A percentile compares a stretch with the other conserved stretches of the same genome.
Conservation (phyloP, 352 stramenopile genomes). For the Pythium chondricola region DNA sequence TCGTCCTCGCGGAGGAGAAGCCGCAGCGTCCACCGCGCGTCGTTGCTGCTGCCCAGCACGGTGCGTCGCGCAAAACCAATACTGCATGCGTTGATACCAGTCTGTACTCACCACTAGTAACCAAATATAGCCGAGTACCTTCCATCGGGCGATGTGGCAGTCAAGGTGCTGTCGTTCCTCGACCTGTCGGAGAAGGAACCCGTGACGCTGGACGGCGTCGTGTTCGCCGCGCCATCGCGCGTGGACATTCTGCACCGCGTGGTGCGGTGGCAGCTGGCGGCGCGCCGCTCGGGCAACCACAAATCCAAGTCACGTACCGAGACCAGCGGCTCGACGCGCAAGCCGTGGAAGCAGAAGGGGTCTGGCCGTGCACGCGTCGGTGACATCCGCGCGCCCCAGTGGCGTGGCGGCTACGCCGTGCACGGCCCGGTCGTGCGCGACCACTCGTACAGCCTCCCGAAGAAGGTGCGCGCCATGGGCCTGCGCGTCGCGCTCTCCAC, state of each 20-base stretch:
- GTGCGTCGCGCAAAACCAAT: slow-evolving; percentile 10
- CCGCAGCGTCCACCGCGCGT: slow-evolving; percentile 55
- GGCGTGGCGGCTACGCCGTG: slow-evolving; percentile 79
- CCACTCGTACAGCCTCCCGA: slow-evolving; percentile 83
- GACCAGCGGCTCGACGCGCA: slow-evolving; percentile 82
- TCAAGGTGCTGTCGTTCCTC: slow-evolving; percentile 61
- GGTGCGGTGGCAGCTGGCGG: slow-evolving; percentile 83
- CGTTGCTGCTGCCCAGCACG: slow-evolving; percentile 48
- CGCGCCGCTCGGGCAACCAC: slow-evolving; percentile 78
- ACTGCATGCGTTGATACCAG: too few relatives aligned
- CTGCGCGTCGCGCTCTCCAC: slow-evolving; percentile 80
- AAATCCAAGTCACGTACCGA: slow-evolving; percentile 87
- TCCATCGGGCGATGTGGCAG: slow-evolving; percentile 47
- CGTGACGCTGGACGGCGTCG: slow-evolving; percentile 57
- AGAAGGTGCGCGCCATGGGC: slow-evolving; percentile 86
- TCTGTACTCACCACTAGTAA: too few relatives aligned
- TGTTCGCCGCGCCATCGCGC: slow-evolving; percentile 72
- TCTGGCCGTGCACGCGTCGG: slow-evolving; percentile 81
- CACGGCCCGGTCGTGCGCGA: slow-evolving; percentile 82
- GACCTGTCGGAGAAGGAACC: slow-evolving; percentile 32
- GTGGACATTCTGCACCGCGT: slow-evolving; percentile 86
- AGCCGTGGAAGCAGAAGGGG: slow-evolving; percentile 87
- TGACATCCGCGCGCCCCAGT: slow-evolving; percentile 80
- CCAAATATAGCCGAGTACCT: slow-evolving; percentile 33
- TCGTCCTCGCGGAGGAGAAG: slow-evolving; percentile 72